Conservation (phyloP, 1,284 basidiomycete genomes). For the Boletus mariae region DNA sequence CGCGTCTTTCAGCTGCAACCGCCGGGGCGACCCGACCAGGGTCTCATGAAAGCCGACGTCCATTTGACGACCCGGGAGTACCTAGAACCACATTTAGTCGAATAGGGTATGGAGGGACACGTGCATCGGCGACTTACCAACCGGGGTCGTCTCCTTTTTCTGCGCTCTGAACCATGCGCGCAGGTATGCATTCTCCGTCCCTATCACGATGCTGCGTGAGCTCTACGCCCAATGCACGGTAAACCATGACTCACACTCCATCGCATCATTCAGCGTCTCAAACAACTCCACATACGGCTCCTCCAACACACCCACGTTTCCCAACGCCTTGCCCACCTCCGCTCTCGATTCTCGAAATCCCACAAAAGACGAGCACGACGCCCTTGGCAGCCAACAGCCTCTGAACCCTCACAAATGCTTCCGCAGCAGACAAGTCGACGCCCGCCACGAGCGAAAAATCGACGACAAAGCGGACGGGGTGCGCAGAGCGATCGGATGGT, state of each 20-base stretch:
- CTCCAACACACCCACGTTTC: slow-evolving; percentile 74
- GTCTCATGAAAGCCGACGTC: too few relatives aligned
- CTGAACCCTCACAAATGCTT: slow-evolving; percentile 92
- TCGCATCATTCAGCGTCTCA: slow-evolving; percentile 80
- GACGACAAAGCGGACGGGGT: slow-evolving; percentile 83
- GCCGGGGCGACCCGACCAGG: too few relatives aligned
- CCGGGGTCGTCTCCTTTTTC: slow-evolving; percentile 47
- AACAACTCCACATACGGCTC: slow-evolving; percentile 82
- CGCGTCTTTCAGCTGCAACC: too few relatives aligned
- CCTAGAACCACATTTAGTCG: slow-evolving; percentile 19
- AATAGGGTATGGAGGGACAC: not conserved
- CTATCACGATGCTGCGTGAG: slow-evolving; percentile 36
- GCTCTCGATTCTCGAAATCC: slow-evolving; percentile 55
- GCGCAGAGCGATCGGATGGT: slow-evolving; percentile 67
- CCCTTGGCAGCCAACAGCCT: slow-evolving; percentile 75
- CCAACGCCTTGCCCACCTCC: slow-evolving; percentile 65
- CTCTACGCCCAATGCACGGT: slow-evolving; percentile 2
- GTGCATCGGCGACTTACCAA: slow-evolving; percentile 21
- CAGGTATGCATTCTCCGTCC: slow-evolving; percentile 85
- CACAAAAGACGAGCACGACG: slow-evolving; percentile 88
- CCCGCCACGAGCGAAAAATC: slow-evolving; percentile 83
- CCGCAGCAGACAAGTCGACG: slow-evolving; percentile 92
- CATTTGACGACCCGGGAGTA: too few relatives aligned
- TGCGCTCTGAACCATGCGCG: slow-evolving; percentile 69
- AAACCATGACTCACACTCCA: slow-evolving; percentile 72